Percentiles rank a stretch among this genome's conserved stretches.
phyloP scores from a whole-genome alignment of 352 stramenopile genomes.

The Phytophthora ohioensis region DNA sequence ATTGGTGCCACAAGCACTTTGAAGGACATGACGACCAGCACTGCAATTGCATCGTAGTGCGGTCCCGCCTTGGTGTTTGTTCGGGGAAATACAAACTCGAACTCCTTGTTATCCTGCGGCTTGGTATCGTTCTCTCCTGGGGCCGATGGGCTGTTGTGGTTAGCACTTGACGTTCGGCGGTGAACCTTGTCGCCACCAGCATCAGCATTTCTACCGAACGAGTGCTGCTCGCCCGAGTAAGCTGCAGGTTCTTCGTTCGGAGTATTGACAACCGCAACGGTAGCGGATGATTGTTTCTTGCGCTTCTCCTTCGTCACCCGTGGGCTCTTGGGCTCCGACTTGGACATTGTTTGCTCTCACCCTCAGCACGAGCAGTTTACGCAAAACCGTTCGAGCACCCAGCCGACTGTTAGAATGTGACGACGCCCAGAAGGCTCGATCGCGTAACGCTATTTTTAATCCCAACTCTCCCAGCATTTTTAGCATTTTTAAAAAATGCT shows the following conservation, averaged over 20 bases:
- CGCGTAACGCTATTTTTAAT: conserved; percentile 7
- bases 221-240: conserved; percentile 34
- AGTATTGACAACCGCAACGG: conserved; percentile 43
- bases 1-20: conserved; percentile 47
- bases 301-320: conserved; percentile 40
- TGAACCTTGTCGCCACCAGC: conserved; percentile 27
- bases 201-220: conserved; percentile 32
- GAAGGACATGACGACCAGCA: conserved; percentile 48
- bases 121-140: conserved; percentile 19
- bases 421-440: neutral
- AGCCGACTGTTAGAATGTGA: conserved; percentile 32
- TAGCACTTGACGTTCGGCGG: conserved; percentile 23
- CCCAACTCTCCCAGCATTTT: too few relatives aligned
- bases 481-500: conserved; percentile 1
- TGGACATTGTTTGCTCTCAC: conserved; percentile 30
- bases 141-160: conserved; percentile 13
- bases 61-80: conserved; percentile 26
- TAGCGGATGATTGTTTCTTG: conserved; percentile 47
- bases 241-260: conserved; percentile 26
- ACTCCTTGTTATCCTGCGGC: conserved; percentile 31
- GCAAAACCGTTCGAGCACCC: conserved; percentile 10
- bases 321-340: conserved; percentile 36
- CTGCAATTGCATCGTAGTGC: conserved; percentile 40
- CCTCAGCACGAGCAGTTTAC: conserved; percentile 7
- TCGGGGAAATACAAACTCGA: conserved; percentile 37